Conservation (phyloP, 2,329 filamentous ascomycete genomes). For the Fusarium goolgardi region DNA sequence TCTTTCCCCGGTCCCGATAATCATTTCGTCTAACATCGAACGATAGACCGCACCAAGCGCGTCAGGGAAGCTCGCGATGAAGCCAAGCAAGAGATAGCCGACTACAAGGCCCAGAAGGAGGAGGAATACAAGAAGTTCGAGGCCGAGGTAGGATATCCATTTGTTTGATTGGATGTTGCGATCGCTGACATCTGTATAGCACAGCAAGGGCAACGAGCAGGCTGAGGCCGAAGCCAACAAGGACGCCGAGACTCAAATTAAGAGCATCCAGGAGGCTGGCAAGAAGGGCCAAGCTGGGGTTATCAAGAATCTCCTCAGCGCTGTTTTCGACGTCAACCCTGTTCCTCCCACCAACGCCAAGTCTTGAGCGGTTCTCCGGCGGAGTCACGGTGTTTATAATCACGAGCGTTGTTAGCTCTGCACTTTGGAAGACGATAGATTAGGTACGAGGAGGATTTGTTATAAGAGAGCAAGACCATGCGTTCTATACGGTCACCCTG, state of each 20-base stretch:
- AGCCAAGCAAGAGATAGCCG: constrained; percentile 97
- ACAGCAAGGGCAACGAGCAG: constrained; percentile 87
- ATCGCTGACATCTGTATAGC: constrained; percentile 63
- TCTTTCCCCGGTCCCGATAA: constrained; percentile 9
- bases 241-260: constrained; percentile 81
- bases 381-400: constrained; percentile 23
- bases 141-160: constrained; percentile 65
- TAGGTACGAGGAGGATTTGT: constrained; percentile 23
- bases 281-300: constrained; percentile 83
- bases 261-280: constrained; percentile 83
- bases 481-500: constrained; percentile 28
- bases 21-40: constrained; percentile 13
- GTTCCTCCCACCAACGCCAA: constrained; percentile 57
- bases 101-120: constrained; percentile 90
- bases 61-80: constrained; percentile 97
- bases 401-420: constrained; percentile 26
- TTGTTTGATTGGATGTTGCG: rapidly evolving
- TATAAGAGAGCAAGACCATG: constrained; percentile 35
- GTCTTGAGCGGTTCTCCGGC: constrained; percentile 39
- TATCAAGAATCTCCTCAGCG: constrained; percentile 82
- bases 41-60: constrained; percentile 82
- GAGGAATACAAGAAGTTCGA: constrained; percentile 96
- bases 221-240: constrained; percentile 84
- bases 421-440: constrained; percentile 21
- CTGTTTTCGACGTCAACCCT: constrained; percentile 87